Base-by-base conservation (phyloP, 495 filamentous ascomycete genomes). In the Penicillium psychrofluorescens region DNA sequence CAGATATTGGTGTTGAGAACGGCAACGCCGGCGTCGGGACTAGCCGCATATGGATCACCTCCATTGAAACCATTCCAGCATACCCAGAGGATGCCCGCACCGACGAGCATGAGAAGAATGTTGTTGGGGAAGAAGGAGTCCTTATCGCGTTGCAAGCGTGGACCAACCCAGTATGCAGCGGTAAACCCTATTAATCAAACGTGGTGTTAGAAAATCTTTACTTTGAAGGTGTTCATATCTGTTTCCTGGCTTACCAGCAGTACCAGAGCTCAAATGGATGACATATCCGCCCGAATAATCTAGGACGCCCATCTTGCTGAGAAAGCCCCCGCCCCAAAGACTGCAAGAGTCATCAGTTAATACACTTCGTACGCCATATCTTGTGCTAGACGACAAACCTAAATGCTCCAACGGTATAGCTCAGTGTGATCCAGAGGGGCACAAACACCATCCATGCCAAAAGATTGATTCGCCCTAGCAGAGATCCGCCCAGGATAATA, bases 31-130 rank as follows among this genome's bases (percentile, higher is more conserved):
- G 75, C 74, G 51, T 77, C 75, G 15, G 75, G 63, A 42, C 63
- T 70, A 7, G 75, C 75, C 15, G 71, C 60, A 46, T 77, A 78
- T 8, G 75, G 75, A 53, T 78, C 75, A 46, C 75, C 75, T 34
- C 75, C 75, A 43, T 79, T 78, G 66, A 78, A 78, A 28, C 75
- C 75, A 58, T 77, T 77, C 75, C 75, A 78, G 53, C 75, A 74
- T 29, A 74, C 63, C 75, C 75, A 79, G n/a, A 79, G 66, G 31
- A 79, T 73, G 28, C 75, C 75, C 3, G 74, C 74, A 30, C 75
- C 75, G 27, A 74, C 63, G 28, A 79, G 47, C 49, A 74, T 67
- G 27, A 70, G 60, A 11, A 72, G 46, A 36, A 76, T 63, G 50
- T 76, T 79, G 62, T 77, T 76, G 1, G 75, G 75, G 12, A 56